Base-by-base conservation (phyloP, 2,329 filamentous ascomycete genomes). In the Monilinia fructigena region DNA sequence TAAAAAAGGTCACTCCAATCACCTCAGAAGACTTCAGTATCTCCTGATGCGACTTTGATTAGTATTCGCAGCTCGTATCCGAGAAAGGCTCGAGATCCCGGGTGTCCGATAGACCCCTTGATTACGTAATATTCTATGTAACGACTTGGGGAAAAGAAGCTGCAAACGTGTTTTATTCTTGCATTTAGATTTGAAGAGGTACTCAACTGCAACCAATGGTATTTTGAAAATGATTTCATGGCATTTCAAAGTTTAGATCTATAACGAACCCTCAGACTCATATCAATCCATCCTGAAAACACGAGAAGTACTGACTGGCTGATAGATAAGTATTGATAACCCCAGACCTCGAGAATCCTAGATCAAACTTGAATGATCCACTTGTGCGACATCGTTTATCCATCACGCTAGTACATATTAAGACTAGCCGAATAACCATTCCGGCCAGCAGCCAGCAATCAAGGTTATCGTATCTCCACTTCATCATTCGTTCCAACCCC, bases 101-200 rank as follows among this genome's bases (percentile, higher is more conserved):
- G 42, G 55, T n/a, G 6, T 16, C 40, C 7, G 12, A 47, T 18
- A 35, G 14, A 16, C 35, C 31, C 47, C 45, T 26, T 60, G 58
- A 50, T 60, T 60, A 60, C 58, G 58, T 60, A 14, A 60, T 50
- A 60, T 35, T 35, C 10, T 26, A 23, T 40, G 31, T 40, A 38
- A 40, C 40, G 31, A 14, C 20, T 55, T 55, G 20, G n/a, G n/a
- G 23, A 40, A n/a, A 6, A 23, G 14, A 23, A 10, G 56, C 42
- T 56, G 18, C 61, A 56, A 64, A 64, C 61, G 61, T 56, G 61
- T 50, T 56, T 56, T 8, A 48, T 56, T 64, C 61, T 47, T 45
- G 38, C 35, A 28, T 28, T 48, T 20, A n/a, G 56, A 66, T 66
- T 63, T 47, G 55, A 31, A 28, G 20, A 23, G 6, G 35, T 12